These are phyloP conservation scores for Polytrichum commune DNA, from an alignment of 225 moss, liverwort and hornwort species.

Conservation along the genomic window DNA sequence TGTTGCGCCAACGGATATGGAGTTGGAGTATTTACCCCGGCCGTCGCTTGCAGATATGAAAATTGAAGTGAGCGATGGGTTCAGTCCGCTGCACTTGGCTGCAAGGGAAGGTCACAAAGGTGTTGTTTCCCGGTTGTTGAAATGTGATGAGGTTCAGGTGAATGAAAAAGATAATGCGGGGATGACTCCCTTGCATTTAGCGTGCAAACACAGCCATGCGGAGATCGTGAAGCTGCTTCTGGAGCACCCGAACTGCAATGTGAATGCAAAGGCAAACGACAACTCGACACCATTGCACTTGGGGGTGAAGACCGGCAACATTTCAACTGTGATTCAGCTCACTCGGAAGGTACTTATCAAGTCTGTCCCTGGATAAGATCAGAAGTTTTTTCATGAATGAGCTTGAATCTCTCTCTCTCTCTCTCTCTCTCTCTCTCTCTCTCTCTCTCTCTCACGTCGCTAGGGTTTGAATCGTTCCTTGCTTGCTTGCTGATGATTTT, in stretches of 20 bases:
- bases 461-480: no score
- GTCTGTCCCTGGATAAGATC: no score
- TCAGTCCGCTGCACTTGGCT: slow-evolving; percentile 47
- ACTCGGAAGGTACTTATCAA: slow-evolving; percentile 36
- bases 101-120: slow-evolving; percentile 40
- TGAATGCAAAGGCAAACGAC: slow-evolving; percentile 29
- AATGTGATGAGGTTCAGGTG: slow-evolving; percentile 19
- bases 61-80: slow-evolving; percentile 18
- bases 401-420: no score
- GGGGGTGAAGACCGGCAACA: slow-evolving; percentile 40
- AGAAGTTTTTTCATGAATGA: no score
- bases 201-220: slow-evolving; percentile 24
- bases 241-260: slow-evolving; percentile 25
- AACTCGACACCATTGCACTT: slow-evolving; percentile 46
- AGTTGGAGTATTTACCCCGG: slow-evolving; percentile 38
- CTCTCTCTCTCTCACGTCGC: no score
- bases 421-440: no score
- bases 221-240: slow-evolving; percentile 33
- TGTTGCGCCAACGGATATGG: slow-evolving; percentile 30
- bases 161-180: slow-evolving; percentile 36
- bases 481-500: no score
- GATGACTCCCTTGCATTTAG: slow-evolving; percentile 44
- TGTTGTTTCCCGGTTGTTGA: slow-evolving; percentile 23
- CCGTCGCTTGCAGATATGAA: slow-evolving; percentile 34
- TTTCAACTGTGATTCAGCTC: slow-evolving; percentile 42